Percentiles rank a stretch among this genome's conserved stretches.
These are phyloP conservation scores for Xylaria cubensis DNA, from an alignment of 495 filamentous ascomycete genomes.

Conservation along the genomic window DNA sequence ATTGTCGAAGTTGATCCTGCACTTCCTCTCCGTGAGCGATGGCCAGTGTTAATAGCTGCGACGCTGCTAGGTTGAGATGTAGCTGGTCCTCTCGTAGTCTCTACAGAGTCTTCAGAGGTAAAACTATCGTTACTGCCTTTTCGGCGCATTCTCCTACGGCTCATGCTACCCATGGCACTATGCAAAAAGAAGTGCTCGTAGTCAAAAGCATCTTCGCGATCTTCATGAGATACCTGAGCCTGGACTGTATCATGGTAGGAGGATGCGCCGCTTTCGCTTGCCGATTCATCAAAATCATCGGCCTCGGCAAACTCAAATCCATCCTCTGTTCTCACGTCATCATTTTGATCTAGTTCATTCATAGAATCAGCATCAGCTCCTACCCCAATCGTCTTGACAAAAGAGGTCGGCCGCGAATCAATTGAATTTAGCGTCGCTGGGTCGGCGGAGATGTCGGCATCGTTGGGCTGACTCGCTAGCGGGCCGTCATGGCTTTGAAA, in stretches of 20 bases:
- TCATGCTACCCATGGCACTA: slow-evolving; percentile 80
- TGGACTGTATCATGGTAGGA: slow-evolving; percentile 63
- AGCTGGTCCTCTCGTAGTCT: slow-evolving; percentile 70
- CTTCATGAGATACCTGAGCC: slow-evolving; percentile 74
- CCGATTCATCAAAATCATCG: slow-evolving; percentile 39
- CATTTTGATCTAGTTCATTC: slow-evolving; percentile 35
- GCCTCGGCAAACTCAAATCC: slow-evolving; percentile 34
- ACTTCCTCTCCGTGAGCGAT: slow-evolving; percentile 66
- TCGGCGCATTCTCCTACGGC: slow-evolving; percentile 50
- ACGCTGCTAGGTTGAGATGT: slow-evolving; percentile 30
- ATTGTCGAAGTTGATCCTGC: slow-evolving; percentile 74
- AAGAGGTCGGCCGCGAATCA: not conserved
- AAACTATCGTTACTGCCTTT: slow-evolving; percentile 62
- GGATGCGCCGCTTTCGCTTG: slow-evolving; percentile 60
- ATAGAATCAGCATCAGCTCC: slow-evolving; percentile 20
- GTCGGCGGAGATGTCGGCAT: not conserved
- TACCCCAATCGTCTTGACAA: slow-evolving; percentile 12
- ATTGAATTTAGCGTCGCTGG: not conserved
- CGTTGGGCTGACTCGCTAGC: not conserved
- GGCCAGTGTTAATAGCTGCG: slow-evolving; percentile 25
- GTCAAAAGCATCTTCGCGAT: slow-evolving; percentile 95
- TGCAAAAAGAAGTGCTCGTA: slow-evolving; percentile 96
- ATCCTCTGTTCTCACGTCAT: slow-evolving; percentile 49
- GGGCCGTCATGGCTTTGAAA: not conserved
- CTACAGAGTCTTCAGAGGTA: slow-evolving; percentile 73